phyloP scores from a whole-genome alignment of 495 filamentous ascomycete species.

The Lepraria neglecta region DNA sequence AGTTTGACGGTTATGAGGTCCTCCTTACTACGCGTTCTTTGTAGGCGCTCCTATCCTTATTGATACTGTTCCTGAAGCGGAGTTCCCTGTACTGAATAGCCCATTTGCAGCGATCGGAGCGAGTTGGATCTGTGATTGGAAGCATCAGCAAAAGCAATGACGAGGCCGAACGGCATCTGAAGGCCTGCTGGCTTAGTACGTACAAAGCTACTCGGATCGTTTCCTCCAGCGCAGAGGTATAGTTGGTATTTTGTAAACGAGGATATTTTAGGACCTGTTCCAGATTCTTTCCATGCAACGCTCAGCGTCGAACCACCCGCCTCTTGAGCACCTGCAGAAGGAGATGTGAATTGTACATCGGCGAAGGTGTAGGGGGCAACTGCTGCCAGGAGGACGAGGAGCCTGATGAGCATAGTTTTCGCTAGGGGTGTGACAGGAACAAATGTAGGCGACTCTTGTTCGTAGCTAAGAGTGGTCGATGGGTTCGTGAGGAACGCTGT shows the following conservation, averaged over 20 bases:
- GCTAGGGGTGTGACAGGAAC: background rate
- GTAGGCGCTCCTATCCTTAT: conserved; percentile 42
- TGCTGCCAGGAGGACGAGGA: conserved; percentile 38
- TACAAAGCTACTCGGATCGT: conserved; percentile 43
- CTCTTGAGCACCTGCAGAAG: conserved; percentile 43
- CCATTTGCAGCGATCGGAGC: conserved; percentile 37
- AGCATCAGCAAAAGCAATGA: conserved; percentile 11
- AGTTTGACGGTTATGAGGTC: background rate
- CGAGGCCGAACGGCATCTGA: conserved; percentile 13
- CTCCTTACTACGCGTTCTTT: conserved; percentile 57
- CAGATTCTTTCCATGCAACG: conserved; percentile 55
- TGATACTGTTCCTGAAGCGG: conserved; percentile 46
- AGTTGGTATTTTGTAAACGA: conserved; percentile 53
- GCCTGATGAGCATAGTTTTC: conserved; percentile 31
- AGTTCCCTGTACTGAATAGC: conserved; percentile 45
- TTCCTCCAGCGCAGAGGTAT: conserved; percentile 59
- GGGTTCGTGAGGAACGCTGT: conserved; percentile 19
- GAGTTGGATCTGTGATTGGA: conserved; percentile 39
- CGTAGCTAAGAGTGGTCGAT: background rate
- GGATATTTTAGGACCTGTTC: conserved; percentile 41
- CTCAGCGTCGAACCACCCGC: conserved; percentile 46
- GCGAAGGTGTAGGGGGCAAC: conserved; percentile 45
- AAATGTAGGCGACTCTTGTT: conserved; percentile 1
- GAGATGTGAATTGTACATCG: conserved; percentile 51
- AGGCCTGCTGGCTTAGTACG: conserved; percentile 14